Base-by-base conservation (phyloP, 2,329 filamentous ascomycete genomes). In the Karstenula rhodostoma region DNA sequence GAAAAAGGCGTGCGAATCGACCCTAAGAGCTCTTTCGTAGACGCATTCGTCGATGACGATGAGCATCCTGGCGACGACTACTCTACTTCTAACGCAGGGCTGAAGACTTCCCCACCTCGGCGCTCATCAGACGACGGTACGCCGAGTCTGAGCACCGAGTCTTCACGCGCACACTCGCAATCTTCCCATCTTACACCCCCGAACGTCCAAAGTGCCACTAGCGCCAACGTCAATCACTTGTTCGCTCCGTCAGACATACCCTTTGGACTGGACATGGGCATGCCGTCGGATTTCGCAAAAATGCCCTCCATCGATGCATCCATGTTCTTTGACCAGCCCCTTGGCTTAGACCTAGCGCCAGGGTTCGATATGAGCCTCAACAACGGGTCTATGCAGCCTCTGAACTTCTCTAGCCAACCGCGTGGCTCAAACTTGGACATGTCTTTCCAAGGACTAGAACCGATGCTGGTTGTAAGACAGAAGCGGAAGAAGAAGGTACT, bases 1-100 rank as follows among this genome's bases (percentile, higher is more conserved):
- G 82, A 85, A 52, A 84, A 85, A 32, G 88, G 88, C 5, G 85
- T 93, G 32, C 73, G 81, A 48, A 87, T 93, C 54, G 85, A 89
- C 10, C 83, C 85, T 0, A 80, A 82, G 10, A 82, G 85, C 10
- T 88, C 90, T 19, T 88, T 85, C 57, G 81, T 90, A 1, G 84
- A 85, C 50, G 84, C 85, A 9, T 83, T 73, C 9, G 64, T 76
- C 6, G 72, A 74, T n/a, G 70, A 71, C 0, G 70, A 70, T 9
- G 61, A 62, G 4, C 40, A 46, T 3, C 7, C n/a, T 19, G 25
- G 43, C 3, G 40, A 52, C 32, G 22, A 33, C 27, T 43, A 50
- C 25, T 54, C 56, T 15, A 47, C 46, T 22, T 25, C 19, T 23
- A 25, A 27, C 23, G 23, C 47, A 29, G 23, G 35, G 17, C 27